Conservation (phyloP, 768 basidiomycete genomes). For the Termitomyces sp. region DNA sequence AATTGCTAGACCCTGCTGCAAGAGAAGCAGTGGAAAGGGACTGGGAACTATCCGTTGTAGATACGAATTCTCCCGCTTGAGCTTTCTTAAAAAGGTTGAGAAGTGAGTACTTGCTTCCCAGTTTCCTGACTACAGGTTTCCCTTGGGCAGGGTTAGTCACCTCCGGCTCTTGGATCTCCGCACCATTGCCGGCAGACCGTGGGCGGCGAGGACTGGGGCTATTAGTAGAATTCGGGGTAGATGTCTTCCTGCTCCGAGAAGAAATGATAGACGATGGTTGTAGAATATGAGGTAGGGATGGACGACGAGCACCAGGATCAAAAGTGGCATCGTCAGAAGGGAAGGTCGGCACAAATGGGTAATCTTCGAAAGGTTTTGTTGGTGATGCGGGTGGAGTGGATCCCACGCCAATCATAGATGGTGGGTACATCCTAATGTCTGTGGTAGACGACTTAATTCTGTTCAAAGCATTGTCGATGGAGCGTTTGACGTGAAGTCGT, state of each 20-base stretch:
- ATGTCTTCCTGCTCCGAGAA: slow-evolving; percentile 32
- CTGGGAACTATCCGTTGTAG: slow-evolving; percentile 19
- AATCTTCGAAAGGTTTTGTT: slow-evolving; percentile 40
- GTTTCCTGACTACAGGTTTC: slow-evolving; percentile 37
- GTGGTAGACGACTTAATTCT: slow-evolving; percentile 37
- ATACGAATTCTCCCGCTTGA: slow-evolving; percentile 30
- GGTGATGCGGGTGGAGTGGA: slow-evolving; percentile 43
- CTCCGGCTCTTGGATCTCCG: slow-evolving; percentile 38
- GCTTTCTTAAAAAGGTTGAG: slow-evolving; percentile 72
- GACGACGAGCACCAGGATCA: slow-evolving; percentile 46
- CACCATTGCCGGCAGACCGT: slow-evolving; percentile 68
- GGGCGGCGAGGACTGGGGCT: slow-evolving; percentile 48
- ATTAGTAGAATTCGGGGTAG: slow-evolving; percentile 27
- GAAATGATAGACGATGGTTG: slow-evolving; percentile 28
- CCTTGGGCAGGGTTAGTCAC: slow-evolving; percentile 25
- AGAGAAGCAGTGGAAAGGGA: slow-evolving; percentile 15
- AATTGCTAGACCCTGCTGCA: slow-evolving; percentile 20
- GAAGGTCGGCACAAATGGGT: slow-evolving; percentile 35
- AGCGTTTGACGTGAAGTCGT: slow-evolving; percentile 71
- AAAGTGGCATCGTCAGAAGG: slow-evolving; percentile 31
- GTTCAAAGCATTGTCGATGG: slow-evolving; percentile 70
- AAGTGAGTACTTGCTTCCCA: slow-evolving; percentile 72
- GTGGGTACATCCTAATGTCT: slow-evolving; percentile 27
- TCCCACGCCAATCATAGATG: slow-evolving; percentile 9
- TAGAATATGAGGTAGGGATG: slow-evolving; percentile 64